Conservation (phyloP, 2,329 filamentous ascomycete genomes). For the Epichloe sylvatica region DNA sequence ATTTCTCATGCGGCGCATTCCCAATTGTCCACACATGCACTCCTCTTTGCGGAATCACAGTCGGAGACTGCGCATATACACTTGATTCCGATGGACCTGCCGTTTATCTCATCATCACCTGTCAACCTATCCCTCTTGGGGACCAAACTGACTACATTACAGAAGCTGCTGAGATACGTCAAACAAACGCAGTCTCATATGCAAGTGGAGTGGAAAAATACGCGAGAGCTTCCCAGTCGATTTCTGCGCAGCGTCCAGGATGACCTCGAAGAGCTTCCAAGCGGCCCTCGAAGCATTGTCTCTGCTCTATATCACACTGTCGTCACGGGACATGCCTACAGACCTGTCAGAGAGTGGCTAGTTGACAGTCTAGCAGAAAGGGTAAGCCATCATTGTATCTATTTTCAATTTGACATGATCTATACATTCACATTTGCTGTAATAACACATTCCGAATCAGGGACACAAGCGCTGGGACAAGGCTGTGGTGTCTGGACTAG, state of each 20-base stretch:
- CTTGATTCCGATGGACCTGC: slow-evolving; percentile 68
- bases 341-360: slow-evolving; percentile 72
- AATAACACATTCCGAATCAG: slow-evolving; percentile 25
- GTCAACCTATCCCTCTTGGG: slow-evolving; percentile 73
- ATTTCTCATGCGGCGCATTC: slow-evolving; percentile 57
- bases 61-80: slow-evolving; percentile 23
- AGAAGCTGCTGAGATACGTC: slow-evolving; percentile 76
- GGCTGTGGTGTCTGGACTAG: slow-evolving; percentile 62
- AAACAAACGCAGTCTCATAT: slow-evolving; percentile 69
- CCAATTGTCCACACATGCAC: slow-evolving; percentile 58
- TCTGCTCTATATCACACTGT: slow-evolving; percentile 73
- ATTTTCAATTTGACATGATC: slow-evolving; percentile 4
- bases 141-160: slow-evolving; percentile 73
- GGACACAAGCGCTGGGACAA: slow-evolving; percentile 95
- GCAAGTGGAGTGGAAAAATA: slow-evolving; percentile 67
- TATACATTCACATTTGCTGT: not conserved
- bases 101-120: slow-evolving; percentile 64
- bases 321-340: slow-evolving; percentile 67
- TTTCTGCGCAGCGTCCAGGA: slow-evolving; percentile 68
- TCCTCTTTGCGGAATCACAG: slow-evolving; percentile 40
- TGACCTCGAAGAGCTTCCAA: slow-evolving; percentile 48
- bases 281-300: slow-evolving; percentile 48
- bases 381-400: slow-evolving; percentile 32
- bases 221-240: slow-evolving; percentile 62
- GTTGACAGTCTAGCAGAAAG: slow-evolving; percentile 69